Conservation (phyloP, 768 basidiomycete genomes). For the Clitopilus passeckerianus region DNA sequence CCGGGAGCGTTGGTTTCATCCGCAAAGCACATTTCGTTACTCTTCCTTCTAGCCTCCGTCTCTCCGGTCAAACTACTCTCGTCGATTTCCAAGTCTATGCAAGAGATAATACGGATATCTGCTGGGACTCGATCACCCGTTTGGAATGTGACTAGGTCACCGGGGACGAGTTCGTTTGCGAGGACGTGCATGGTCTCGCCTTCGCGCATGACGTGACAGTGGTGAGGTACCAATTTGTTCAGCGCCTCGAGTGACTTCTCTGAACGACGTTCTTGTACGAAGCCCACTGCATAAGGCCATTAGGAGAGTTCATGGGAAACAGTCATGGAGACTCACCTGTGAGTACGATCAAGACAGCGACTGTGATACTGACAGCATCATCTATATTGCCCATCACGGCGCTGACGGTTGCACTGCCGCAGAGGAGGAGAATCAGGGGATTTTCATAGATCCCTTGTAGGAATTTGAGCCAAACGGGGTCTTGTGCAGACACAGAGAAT, state of each 20-base stretch:
- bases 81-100: conserved; percentile 88
- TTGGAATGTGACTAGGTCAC: conserved; percentile 83
- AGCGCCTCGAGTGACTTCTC: conserved; percentile 93
- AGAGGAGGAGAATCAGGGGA: conserved; percentile 84
- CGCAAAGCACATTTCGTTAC: conserved; percentile 45
- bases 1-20: conserved; percentile 27
- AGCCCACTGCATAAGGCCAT: conserved; percentile 56
- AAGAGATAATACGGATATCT: conserved; percentile 79
- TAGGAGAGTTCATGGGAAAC: not conserved
- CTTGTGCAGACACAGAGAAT: conserved; percentile 80
- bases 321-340: conserved; percentile 54
- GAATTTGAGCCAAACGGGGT: conserved; percentile 82
- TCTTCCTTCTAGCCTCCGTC: conserved; percentile 76
- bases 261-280: conserved; percentile 92
- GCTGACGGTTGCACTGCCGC: conserved; percentile 86
- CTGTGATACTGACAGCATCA: conserved; percentile 89
- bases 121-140: conserved; percentile 95
- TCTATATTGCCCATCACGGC: conserved; percentile 94
- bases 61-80: conserved; percentile 96
- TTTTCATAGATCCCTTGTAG: conserved; percentile 94
- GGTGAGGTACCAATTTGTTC: conserved; percentile 96
- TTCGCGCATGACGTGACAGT: conserved; percentile 87
- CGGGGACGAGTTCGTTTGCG: conserved; percentile 95
- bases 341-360: conserved; percentile 89
- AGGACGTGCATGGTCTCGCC: conserved; percentile 72